Percentiles rank a stretch among this genome's conserved stretches.
Conservation (phyloP, 768 basidiomycete species). For the Leccinum arenicola region DNA sequence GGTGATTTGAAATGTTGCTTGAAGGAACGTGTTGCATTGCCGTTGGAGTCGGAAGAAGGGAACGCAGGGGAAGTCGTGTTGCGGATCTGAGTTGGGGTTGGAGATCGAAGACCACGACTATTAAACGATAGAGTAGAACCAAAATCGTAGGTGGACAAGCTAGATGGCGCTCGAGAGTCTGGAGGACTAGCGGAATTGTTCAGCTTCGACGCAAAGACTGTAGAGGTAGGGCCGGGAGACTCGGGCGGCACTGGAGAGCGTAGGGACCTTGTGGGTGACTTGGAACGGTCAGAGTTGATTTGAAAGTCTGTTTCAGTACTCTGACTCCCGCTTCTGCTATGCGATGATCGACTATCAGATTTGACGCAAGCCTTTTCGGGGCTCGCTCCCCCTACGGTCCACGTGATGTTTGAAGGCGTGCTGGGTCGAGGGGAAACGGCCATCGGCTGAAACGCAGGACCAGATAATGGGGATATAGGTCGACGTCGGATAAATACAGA, state of each 20-base stretch:
- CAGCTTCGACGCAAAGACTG: constrained; percentile 19
- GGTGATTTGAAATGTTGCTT: constrained; percentile 46
- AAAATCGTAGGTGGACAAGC: constrained; percentile 48
- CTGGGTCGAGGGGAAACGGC: constrained; percentile 46
- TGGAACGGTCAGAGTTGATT: constrained; percentile 34
- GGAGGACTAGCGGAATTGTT: constrained; percentile 31
- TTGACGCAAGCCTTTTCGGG: constrained; percentile 32
- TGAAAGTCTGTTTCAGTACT: constrained; percentile 35
- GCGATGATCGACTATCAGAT: constrained; percentile 32
- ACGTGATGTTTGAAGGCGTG: constrained; percentile 78
- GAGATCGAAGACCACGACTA: constrained; percentile 49
- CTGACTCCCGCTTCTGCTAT: constrained; percentile 62
- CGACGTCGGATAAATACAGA: constrained; percentile 56
- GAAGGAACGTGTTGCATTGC: constrained; percentile 49
- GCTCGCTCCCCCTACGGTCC: constrained; percentile 45
- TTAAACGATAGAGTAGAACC: constrained; percentile 43
- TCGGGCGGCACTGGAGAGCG: constrained; percentile 60
- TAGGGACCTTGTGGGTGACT: constrained; percentile 44
- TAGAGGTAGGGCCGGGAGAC: constrained; percentile 47
- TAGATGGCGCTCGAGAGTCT: constrained; percentile 44
- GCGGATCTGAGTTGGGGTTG: constrained; percentile 67
- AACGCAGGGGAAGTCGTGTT: constrained; percentile 50
- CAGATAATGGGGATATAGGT: constrained; percentile 71
- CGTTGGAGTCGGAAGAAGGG: constrained; percentile 33
- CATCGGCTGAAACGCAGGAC: constrained; percentile 58